A percentile compares a stretch with the other conserved stretches of the same genome.
phyloP scores from a whole-genome alignment of 805 yeast species.

The Nakazawaea holstii region DNA sequence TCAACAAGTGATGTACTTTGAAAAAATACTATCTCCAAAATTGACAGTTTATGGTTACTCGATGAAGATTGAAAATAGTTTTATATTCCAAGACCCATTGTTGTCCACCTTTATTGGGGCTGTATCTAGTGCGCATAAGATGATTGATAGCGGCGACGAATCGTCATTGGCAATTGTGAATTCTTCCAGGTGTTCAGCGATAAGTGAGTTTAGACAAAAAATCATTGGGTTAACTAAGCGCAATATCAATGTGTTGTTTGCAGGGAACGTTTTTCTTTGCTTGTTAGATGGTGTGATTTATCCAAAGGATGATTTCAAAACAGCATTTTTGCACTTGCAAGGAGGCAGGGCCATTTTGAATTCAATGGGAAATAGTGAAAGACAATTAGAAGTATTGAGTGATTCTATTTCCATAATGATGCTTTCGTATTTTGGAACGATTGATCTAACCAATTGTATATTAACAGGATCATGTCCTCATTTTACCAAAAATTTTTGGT shows the following conservation, averaged over 20 bases:
- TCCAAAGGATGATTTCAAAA: conserved; percentile 10
- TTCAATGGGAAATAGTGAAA: conserved; percentile 12
- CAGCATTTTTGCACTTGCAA: conserved; percentile 16
- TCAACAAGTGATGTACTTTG: conserved; percentile 18
- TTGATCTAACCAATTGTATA: conserved; percentile 21
- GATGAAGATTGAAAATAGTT: not conserved
- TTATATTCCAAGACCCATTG: conserved; percentile 11
- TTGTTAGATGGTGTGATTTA: conserved; percentile 22
- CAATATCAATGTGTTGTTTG: conserved; percentile 15
- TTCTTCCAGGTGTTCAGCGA: conserved; percentile 11
- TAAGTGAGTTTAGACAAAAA: conserved; percentile 9
- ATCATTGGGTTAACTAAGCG: conserved; percentile 8
- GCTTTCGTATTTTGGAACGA: conserved; percentile 22
- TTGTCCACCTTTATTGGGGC: conserved; percentile 17
- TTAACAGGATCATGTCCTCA: conserved; percentile 17
- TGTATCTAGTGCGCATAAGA: conserved; percentile 19
- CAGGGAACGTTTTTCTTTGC: conserved; percentile 19
- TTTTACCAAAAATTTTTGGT: conserved; percentile 17
- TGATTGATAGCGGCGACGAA: conserved; percentile 6
- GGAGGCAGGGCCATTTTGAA: conserved; percentile 22
- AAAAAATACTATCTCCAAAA: conserved; percentile 19
- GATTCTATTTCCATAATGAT: conserved; percentile 15
- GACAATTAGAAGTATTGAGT: conserved; percentile 5
- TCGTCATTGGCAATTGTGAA: not conserved
- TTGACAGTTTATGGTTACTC: conserved; percentile 19